These are phyloP conservation scores for Debaryomyces tyrocola DNA, from an alignment of 805 yeast species.

Conservation along the genomic window DNA sequence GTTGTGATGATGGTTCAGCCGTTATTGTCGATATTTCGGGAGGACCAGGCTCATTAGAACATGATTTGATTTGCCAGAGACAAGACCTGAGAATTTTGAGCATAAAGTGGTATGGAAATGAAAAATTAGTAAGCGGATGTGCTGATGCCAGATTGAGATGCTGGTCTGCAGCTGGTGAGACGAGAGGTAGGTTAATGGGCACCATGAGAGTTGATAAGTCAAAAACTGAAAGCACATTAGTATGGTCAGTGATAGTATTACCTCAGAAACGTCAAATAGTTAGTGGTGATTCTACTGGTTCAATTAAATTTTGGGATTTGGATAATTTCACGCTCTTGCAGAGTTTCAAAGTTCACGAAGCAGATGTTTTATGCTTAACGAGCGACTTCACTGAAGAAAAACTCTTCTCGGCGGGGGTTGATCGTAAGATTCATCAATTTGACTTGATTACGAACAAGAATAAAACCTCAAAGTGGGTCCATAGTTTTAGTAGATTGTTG, in stretches of 20 bases:
- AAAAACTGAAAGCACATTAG: constrained; percentile 80
- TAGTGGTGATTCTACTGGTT: constrained; percentile 96
- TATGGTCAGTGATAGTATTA: constrained; percentile 79
- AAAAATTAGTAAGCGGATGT: constrained; percentile 83
- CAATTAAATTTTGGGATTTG: constrained; percentile 90
- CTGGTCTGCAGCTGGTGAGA: constrained; percentile 57
- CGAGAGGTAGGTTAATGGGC: constrained; percentile 67
- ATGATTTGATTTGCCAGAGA: constrained; percentile 72
- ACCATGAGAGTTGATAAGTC: constrained; percentile 93
- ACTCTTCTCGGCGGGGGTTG: constrained; percentile 89
- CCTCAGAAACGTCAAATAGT: constrained; percentile 70
- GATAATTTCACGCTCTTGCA: constrained; percentile 74
- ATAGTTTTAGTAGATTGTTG: constrained; percentile 69
- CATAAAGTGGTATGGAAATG: constrained; percentile 70
- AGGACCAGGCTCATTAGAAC: constrained; percentile 81
- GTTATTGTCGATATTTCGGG: constrained; percentile 83
- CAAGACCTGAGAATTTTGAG: constrained; percentile 81
- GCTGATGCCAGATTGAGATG: constrained; percentile 89
- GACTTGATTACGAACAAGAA: constrained; percentile 38
- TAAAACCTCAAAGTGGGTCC: constrained; percentile 63
- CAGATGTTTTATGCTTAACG: constrained; percentile 79
- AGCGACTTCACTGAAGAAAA: constrained; percentile 59
- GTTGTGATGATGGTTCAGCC: constrained; percentile 94
- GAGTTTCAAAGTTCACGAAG: constrained; percentile 81
- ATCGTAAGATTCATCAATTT: constrained; percentile 82